Evolutionary conservation across 805 yeast species (phyloP), one percentile per base, ranked within the genome.

Genomic region (Lachancea waltii): DNA sequence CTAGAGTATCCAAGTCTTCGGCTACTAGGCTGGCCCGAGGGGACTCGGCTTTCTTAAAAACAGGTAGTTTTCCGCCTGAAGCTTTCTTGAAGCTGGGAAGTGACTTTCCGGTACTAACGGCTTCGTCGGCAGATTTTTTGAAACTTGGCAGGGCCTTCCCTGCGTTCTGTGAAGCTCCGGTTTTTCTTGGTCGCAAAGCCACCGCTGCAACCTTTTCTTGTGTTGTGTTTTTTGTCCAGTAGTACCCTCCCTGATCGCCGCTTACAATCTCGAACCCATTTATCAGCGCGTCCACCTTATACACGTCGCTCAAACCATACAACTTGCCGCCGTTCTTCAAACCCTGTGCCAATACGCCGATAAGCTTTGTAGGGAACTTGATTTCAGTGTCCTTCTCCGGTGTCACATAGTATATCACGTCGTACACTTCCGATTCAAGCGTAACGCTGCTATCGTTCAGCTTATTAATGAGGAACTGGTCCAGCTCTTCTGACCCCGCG

Each of bases 391-490:
- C 58, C 50, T 65, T 64, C 45, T 68, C 69, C 3, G 85, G 85
- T 33, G 81, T 79, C 30, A 77, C 51, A 45, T 79, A 79, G 38
- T 68, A 57, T 11, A 79, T 68, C 34, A 63, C 56, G 36, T 69
- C 68, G 55, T 60, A 79, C 11, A 59, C 42, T 4, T 56, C 54
- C 2, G 53, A 47, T 2, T 59, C 53, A 30, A 77, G 52, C 19
- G 51, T 57, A 3, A 72, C 72, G 16, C 64, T 63, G 8, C 64
- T 68, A 21, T 63, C 67, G 30, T 81, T 77, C 17, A 79, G 69
- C 42, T 81, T 64, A 53, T 76, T 80, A 28, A 79, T 72, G 17
- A 79, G 64, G 35, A 69, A 75, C 54, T 79, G 86, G 25, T 65
- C 62, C 9, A 65, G 49, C 2, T 54, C 43, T 18, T 44, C 50